Percentiles rank a stretch among this genome's conserved stretches.
Conservation (phyloP, 306 rosid species). For the Hippophae gyantsensis region DNA sequence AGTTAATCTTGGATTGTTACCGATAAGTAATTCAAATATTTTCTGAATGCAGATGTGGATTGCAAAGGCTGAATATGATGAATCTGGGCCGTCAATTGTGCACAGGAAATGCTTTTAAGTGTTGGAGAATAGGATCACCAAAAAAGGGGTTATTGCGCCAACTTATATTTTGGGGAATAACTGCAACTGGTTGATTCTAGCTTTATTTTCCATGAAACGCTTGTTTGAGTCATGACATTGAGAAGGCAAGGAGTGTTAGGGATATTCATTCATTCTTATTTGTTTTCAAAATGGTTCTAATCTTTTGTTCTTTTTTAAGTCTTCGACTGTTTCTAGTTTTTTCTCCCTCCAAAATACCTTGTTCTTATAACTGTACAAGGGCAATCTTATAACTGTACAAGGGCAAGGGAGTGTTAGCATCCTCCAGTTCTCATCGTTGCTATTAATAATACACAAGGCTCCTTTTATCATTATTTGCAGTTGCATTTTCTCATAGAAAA, state of each 20-base stretch:
- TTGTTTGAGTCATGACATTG: conserved; percentile 45
- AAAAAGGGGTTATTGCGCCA: conserved; percentile 15
- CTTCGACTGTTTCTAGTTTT: no score
- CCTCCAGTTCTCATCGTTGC: no score
- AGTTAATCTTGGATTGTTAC: conserved; percentile 5
- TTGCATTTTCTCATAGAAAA: no score
- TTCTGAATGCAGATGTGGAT: conserved; percentile 87
- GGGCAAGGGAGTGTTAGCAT: no score
- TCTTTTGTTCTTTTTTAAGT: neutral
- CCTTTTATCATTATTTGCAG: no score
- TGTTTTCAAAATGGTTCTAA: neutral
- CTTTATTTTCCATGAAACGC: conserved; percentile 39
- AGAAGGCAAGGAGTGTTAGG: conserved; percentile 36
- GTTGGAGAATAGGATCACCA: conserved; percentile 27
- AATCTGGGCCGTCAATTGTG: conserved; percentile 96
- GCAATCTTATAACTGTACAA: no score
- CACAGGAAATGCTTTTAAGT: conserved; percentile 94
- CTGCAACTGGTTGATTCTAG: conserved; percentile 30
- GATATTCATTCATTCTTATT: conserved; percentile 25
- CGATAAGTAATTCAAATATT: conserved; percentile 1
- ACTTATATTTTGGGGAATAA: neutral
- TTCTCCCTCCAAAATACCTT: no score
- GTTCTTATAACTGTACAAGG: no score
- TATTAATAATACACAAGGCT: no score
- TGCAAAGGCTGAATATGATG: conserved; percentile 94